Evolutionary conservation across 805 yeast species (phyloP).

Genomic region (Yamadazyma tumulicola): DNA sequence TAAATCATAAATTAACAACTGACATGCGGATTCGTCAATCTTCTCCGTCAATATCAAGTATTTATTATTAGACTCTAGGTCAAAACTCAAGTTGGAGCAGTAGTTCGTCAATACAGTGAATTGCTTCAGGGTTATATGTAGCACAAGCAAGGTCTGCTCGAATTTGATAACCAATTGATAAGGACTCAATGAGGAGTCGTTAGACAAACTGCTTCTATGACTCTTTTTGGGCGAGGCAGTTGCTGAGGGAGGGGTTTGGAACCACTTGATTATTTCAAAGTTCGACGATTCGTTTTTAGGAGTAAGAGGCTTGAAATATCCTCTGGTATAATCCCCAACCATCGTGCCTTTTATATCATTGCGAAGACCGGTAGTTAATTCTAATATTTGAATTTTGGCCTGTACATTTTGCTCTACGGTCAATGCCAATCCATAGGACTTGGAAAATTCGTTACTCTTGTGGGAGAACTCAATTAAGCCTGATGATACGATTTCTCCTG

Average conservation of each 20-base stretch:
- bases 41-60: constrained; percentile 5
- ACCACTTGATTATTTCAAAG: constrained; percentile 17
- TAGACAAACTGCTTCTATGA: constrained; percentile 5
- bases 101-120: constrained; percentile 8
- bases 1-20: constrained; percentile 7
- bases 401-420: constrained; percentile 4
- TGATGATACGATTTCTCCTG: constrained; percentile 5
- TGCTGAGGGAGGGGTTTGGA: constrained; percentile 5
- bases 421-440: constrained; percentile 17
- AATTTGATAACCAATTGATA: constrained; percentile 16
- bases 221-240: constrained; percentile 5
- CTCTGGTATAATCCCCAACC: constrained; percentile 17
- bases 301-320: constrained; percentile 10
- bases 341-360: constrained; percentile 10
- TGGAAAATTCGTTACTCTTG: constrained; percentile 5
- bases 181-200: constrained; percentile 12
- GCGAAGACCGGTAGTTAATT: constrained; percentile 10
- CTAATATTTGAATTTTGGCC: constrained; percentile 14
- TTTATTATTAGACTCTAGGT: constrained; percentile 7
- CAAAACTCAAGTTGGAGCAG: not conserved
- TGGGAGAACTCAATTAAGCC: constrained; percentile 15
- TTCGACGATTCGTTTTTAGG: constrained; percentile 3
- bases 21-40: constrained; percentile 6
- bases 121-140: constrained; percentile 17
- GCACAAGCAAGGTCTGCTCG: constrained; percentile 11